Conservation (phyloP, 164 flowering plant species). For the Vitis riparia region DNA sequence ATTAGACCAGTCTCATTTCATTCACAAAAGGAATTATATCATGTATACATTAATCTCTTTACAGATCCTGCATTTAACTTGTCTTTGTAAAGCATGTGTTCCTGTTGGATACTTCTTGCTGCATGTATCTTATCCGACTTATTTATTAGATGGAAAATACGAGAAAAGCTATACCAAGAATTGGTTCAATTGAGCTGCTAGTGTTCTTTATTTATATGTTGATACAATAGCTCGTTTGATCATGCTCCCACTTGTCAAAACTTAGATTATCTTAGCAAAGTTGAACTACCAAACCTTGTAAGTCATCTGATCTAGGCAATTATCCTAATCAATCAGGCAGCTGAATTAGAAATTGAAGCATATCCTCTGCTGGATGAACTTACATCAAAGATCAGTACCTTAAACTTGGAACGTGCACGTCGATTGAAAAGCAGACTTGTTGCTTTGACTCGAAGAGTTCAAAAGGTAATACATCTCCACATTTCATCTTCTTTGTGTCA, state of each 20-base stretch:
- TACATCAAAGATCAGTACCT: constrained; percentile 73
- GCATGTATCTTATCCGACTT: not conserved
- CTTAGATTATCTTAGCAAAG: not conserved
- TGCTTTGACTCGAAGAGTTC: constrained; percentile 72
- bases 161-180: too few species aligned
- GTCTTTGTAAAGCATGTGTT: too few species aligned
- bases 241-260: not conserved
- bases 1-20: too few species aligned
- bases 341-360: constrained; percentile 75
- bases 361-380: constrained; percentile 83
- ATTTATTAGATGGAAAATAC: too few species aligned
- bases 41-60: too few species aligned
- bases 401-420: constrained; percentile 69
- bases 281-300: not conserved
- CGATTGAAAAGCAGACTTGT: constrained; percentile 76
- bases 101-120: too few species aligned
- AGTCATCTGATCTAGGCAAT: not conserved
- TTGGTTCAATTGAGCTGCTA: too few species aligned
- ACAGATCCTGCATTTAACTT: too few species aligned
- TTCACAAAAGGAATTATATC: too few species aligned
- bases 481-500: not conserved
- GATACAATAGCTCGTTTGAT: not conserved
- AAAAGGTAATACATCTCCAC: constrained; percentile 44
- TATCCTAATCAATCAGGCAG: constrained; percentile 42
- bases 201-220: too few species aligned